Conservation (phyloP, 2,329 filamentous ascomycete species). For the Stemphylium vesicarium region DNA sequence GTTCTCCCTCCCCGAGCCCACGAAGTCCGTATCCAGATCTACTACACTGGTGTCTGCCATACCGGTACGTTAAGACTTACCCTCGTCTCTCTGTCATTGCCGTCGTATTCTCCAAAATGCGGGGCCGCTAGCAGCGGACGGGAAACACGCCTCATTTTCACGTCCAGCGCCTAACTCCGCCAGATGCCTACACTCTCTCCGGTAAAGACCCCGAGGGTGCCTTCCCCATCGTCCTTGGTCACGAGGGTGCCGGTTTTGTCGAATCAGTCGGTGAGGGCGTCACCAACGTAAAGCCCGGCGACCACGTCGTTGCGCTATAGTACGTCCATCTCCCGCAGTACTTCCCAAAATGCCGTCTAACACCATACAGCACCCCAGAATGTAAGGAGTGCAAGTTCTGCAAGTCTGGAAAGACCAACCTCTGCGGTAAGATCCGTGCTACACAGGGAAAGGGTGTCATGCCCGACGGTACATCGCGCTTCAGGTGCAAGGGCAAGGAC, state of each 20-base stretch:
- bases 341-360: slow-evolving; percentile 20
- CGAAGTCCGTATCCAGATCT: slow-evolving; percentile 95
- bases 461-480: slow-evolving; percentile 94
- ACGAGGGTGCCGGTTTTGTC: slow-evolving; percentile 53
- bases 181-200: slow-evolving; percentile 66
- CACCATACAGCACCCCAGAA: slow-evolving; percentile 78
- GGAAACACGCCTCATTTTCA: not conserved
- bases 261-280: slow-evolving; percentile 82
- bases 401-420: slow-evolving; percentile 98
- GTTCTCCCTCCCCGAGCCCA: slow-evolving; percentile 86
- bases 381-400: slow-evolving; percentile 99
- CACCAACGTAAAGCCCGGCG: slow-evolving; percentile 90
- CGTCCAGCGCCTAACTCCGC: not conserved
- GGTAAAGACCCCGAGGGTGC: slow-evolving; percentile 92
- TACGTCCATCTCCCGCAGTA: slow-evolving; percentile 27
- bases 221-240: slow-evolving; percentile 53
- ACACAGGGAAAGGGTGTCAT: slow-evolving; percentile 96
- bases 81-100: too few species aligned
- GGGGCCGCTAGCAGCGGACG: too few species aligned
- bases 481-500: slow-evolving; percentile 93
- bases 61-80: slow-evolving; percentile 67
- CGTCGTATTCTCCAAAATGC: too few species aligned
- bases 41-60: slow-evolving; percentile 99
- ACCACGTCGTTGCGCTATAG: slow-evolving; percentile 71
- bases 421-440: slow-evolving; percentile 97